phyloP scores from a whole-genome alignment of 2,329 filamentous ascomycete genomes.

The Coniochaeta prunicola region DNA sequence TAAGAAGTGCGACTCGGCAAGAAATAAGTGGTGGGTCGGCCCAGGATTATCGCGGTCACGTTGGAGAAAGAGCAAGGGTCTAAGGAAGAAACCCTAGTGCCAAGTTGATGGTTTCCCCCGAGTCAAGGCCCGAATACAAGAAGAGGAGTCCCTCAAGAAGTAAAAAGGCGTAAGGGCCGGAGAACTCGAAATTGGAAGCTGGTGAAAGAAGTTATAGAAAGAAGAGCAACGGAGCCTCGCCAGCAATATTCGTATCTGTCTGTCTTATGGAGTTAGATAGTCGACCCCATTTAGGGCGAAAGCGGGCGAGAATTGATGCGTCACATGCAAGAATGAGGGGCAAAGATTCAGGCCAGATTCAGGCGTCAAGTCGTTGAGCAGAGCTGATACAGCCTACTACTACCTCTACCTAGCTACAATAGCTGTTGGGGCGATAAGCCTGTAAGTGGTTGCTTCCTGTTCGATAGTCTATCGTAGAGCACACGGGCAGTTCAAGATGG shows the following conservation, averaged over 20 bases:
- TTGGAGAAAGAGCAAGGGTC: background rate
- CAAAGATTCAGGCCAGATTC: background rate
- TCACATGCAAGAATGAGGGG: constrained; percentile 1
- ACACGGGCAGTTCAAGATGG: too few relatives aligned
- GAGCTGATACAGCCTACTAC: background rate
- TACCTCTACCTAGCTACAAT: background rate
- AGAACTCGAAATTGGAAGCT: too few relatives aligned
- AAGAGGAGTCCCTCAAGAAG: background rate
- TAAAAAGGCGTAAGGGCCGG: background rate
- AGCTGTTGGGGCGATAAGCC: background rate
- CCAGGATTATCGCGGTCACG: background rate
- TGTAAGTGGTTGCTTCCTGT: too few relatives aligned
- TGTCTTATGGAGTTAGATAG: background rate
- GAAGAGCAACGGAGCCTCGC: too few relatives aligned
- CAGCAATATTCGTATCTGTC: background rate
- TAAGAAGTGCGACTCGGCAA: background rate
- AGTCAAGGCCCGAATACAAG: constrained; percentile 1
- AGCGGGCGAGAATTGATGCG: constrained; percentile 1
- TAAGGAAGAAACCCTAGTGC: background rate
- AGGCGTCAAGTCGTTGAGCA: background rate
- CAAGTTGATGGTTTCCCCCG: background rate
- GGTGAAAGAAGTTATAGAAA: background rate
- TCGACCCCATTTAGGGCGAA: background rate
- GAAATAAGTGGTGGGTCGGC: background rate
- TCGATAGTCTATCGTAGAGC: too few relatives aligned